Base-by-base conservation (phyloP, 2,329 filamentous ascomycete genomes). In the Tolypocladium pustulatum region DNA sequence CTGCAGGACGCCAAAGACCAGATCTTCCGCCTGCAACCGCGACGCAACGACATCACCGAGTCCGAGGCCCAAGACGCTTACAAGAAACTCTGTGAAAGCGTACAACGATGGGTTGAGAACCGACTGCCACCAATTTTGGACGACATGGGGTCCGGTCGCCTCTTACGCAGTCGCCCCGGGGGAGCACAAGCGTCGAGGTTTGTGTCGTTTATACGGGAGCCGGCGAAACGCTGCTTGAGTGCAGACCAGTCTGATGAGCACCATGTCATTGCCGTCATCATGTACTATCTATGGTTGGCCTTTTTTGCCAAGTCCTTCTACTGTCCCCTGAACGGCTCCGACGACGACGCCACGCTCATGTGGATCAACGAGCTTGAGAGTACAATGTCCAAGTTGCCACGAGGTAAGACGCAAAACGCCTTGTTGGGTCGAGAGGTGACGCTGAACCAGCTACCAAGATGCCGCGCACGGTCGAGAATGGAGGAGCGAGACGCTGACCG, bases 261-360 rank as follows among this genome's bases (percentile, higher is more conserved):
- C 57, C 72, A 73, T 54, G 66, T 73, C 54, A 68, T 69, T 40
- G 70, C 67, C 12, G 63, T 67, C 41, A 72, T 74, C 56, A 72
- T 73, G 71, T 71, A 73, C 61, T 73, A 72, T 59, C 64, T 74
- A 12, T 70, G 71, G 64, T 60, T 71, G 34, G 69, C 65, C 2
- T 59, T 74, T 34, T 74, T 73, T 57, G 64, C 69, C 27, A 72
- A 69, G 57, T 68, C 71, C 0, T 74, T 74, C 58, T 74, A 74
- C 62, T 70, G 69, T 56, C 71, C 72, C 10, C 60, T 74, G 46
- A 70, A 72, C 57, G 69, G 72, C 46, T 62, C 62, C 1, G 65
- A 67, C 22, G 63, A 66, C 15, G 66, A 72, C 37, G 63, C 67
- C 22, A 72, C 69, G 5, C 36, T 68, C 13, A 58, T 60, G 27